Conservation (phyloP, 495 filamentous ascomycete species). For the Cetradonia linearis region DNA sequence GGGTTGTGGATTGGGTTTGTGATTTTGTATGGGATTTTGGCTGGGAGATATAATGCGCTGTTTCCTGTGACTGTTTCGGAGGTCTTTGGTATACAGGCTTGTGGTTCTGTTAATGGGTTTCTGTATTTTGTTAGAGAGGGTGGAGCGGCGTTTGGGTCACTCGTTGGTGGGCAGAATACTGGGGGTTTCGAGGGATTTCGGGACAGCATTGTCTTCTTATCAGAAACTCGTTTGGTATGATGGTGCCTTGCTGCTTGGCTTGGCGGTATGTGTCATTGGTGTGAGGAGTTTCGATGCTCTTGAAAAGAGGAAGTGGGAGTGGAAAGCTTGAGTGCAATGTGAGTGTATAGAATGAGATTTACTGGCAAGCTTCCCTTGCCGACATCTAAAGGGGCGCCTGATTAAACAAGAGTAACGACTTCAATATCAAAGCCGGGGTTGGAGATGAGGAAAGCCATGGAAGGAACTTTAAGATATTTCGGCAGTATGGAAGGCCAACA, state of each 20-base stretch:
- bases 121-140: constrained; percentile 47
- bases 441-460: too few relatives aligned
- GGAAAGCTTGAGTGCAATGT: not conserved
- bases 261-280: not conserved
- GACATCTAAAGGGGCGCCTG: not conserved
- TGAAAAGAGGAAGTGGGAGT: not conserved
- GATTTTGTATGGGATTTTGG: constrained; percentile 41
- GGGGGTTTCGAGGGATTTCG: not conserved
- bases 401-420: not conserved
- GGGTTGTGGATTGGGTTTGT: constrained; percentile 44
- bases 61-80: constrained; percentile 41
- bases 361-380: not conserved
- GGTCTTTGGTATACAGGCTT: constrained; percentile 48
- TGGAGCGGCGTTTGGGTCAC: constrained; percentile 45
- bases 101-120: constrained; percentile 49
- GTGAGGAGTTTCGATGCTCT: not conserved
- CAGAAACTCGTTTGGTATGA: not conserved
- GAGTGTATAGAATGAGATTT: not conserved
- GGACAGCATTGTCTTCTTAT: not conserved
- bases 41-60: constrained; percentile 36
- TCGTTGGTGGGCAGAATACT: constrained; percentile 20
- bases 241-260: not conserved
- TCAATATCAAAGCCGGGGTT: not conserved
- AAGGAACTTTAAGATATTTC: too few relatives aligned
- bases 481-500: too few relatives aligned